These are phyloP conservation scores for Monosporascus sp. DNA, from an alignment of 2,329 filamentous ascomycete species.

Conservation along the genomic window DNA sequence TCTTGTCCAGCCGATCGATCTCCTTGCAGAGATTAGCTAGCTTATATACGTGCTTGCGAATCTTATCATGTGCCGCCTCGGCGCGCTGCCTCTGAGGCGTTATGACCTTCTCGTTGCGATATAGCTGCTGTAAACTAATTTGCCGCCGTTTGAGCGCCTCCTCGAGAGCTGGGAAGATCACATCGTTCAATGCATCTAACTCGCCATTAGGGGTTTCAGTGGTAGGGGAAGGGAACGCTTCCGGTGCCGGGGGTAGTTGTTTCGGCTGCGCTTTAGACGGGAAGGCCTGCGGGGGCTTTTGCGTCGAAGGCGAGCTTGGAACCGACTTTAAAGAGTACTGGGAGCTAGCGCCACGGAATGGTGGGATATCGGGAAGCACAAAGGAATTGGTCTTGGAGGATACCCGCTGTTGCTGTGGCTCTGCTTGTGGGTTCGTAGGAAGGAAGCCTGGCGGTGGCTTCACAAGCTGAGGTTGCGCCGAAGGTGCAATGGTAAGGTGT, in stretches of 20 bases:
- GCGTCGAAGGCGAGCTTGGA: slow-evolving; percentile 11
- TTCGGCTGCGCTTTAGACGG: slow-evolving; percentile 52
- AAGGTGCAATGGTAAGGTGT: slow-evolving; percentile 44
- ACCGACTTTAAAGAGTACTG: slow-evolving; percentile 19
- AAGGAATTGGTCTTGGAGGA: slow-evolving; percentile 36
- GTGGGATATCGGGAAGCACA: slow-evolving; percentile 49
- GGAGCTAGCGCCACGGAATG: slow-evolving; percentile 38
- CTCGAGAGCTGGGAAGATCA: slow-evolving; percentile 89
- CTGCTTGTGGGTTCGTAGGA: slow-evolving; percentile 27
- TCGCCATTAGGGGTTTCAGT: slow-evolving; percentile 59
- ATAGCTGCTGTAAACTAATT: slow-evolving; percentile 50
- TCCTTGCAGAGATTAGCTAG: slow-evolving; percentile 79
- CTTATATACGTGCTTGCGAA: slow-evolving; percentile 76
- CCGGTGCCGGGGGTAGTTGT: slow-evolving; percentile 32
- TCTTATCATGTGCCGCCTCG: slow-evolving; percentile 71
- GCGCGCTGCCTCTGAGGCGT: slow-evolving; percentile 63
- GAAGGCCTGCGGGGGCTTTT: slow-evolving; percentile 40
- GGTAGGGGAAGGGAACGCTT: slow-evolving; percentile 51
- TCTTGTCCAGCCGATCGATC: slow-evolving; percentile 82
- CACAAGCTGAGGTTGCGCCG: slow-evolving; percentile 14
- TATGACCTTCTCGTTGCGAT: slow-evolving; percentile 39
- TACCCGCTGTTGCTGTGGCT: slow-evolving; percentile 30
- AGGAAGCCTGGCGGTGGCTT: slow-evolving; percentile 15
- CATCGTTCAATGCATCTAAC: slow-evolving; percentile 80
- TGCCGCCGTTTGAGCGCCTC: slow-evolving; percentile 80